Base-by-base conservation (phyloP, 2,329 filamentous ascomycete species). In the Clonostachys byssicola region DNA sequence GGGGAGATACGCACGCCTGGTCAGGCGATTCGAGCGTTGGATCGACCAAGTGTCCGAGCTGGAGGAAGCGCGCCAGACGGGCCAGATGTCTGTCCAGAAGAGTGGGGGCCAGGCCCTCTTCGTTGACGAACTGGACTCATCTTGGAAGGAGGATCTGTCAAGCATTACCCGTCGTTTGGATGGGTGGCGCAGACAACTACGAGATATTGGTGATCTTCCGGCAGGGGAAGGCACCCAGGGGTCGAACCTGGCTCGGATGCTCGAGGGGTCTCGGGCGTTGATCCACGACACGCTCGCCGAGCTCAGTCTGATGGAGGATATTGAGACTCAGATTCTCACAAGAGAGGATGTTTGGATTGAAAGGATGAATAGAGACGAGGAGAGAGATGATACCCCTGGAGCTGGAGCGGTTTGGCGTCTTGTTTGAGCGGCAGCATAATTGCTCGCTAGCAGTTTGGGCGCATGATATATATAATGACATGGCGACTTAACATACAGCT, bases 251-350 rank as follows among this genome's bases (percentile, higher is more conserved):
- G 65, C 57, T 18, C 61, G 66, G 30, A 71, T 82, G 53, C 59
- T 86, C 38, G 62, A 60, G 7, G 72, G 68, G 3, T 79, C 74
- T 47, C 61, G 68, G 18, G 57, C 56, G 14, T 61, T 87, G 41
- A 71, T 85, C 12, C 58, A 66, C 43, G 78, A 74, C 35, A 86
- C 86, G 82, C 61, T 83, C 41, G 68, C 67, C n/a, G 84, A 87
- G 66, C 64, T 88, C 51, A 62, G 62, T n/a, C 50, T 75, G 49
- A 87, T 88, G 83, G 72, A 72, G 47, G 71, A 75, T 55, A 77
- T 88, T 47, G 81, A 85, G 63, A 66, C 65, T 42, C 80, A 81
- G 54, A 76, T 80, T 5, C 62, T 81, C 45, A 65, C 63, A 42
- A 69, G 73, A 41, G 84, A 88, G 62, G 72, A 73, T 47, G 70